Evolutionary conservation across 2,329 filamentous ascomycete species (phyloP).

Genomic region (Karstenula rhodostoma): DNA sequence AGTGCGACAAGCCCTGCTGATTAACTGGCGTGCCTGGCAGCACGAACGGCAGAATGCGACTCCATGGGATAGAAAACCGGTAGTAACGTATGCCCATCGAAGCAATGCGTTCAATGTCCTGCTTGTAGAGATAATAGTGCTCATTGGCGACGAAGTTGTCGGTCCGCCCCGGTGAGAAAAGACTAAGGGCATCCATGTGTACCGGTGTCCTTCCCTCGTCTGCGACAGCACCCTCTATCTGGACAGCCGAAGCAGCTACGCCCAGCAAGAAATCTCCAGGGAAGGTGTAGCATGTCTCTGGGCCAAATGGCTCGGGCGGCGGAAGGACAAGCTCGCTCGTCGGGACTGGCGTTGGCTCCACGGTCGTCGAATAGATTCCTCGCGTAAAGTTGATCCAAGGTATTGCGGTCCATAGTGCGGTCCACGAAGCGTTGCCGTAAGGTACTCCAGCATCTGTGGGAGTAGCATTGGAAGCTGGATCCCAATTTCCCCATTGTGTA

Average conservation of each 20-base stretch:
- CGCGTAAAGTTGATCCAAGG: slow-evolving; percentile 48
- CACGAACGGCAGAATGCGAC: slow-evolving; percentile 62
- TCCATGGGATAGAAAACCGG: slow-evolving; percentile 63
- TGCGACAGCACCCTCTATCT: slow-evolving; percentile 44
- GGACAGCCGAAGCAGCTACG: slow-evolving; percentile 37
- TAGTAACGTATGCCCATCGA: slow-evolving; percentile 62
- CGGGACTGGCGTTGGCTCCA: slow-evolving; percentile 63
- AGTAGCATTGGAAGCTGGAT: slow-evolving; percentile 44
- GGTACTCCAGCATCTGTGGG: slow-evolving; percentile 46
- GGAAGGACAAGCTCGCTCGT: slow-evolving; percentile 64
- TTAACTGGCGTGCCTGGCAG: slow-evolving; percentile 61
- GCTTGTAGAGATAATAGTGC: slow-evolving; percentile 65
- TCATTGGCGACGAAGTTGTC: slow-evolving; percentile 52
- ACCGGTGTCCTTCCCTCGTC: slow-evolving; percentile 39
- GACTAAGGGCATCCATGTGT: slow-evolving; percentile 27
- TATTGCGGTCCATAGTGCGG: slow-evolving; percentile 47
- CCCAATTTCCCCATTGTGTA: slow-evolving; percentile 55
- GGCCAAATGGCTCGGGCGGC: slow-evolving; percentile 60
- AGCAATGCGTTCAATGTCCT: slow-evolving; percentile 63
- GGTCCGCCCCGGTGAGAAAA: slow-evolving; percentile 19
- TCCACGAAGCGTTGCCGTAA: slow-evolving; percentile 53
- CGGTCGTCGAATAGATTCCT: slow-evolving; percentile 60
- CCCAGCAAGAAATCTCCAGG: slow-evolving; percentile 55
- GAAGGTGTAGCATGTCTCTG: slow-evolving; percentile 60
- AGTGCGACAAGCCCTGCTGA: slow-evolving; percentile 60